Evolutionary conservation across 1,139 yeast genomes (phyloP).

Genomic region (Meyerozyma athensensis): DNA sequence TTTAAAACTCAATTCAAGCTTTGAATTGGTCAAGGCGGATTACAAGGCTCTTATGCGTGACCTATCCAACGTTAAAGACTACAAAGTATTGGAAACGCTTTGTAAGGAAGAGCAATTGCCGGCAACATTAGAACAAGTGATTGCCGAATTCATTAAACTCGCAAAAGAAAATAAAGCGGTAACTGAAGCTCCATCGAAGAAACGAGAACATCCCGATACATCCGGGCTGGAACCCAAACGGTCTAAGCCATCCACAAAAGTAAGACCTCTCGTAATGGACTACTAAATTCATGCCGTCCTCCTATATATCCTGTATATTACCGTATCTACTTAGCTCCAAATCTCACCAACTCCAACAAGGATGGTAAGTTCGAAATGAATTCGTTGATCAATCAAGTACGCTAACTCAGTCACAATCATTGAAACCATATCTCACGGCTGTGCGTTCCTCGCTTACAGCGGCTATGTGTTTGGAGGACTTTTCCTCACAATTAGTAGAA

Average conservation of each 20-base stretch:
- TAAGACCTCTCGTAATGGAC: slow-evolving; percentile 8
- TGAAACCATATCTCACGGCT: slow-evolving; percentile 90
- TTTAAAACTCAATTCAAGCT: neutral
- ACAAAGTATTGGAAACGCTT: slow-evolving; percentile 7
- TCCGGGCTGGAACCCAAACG: slow-evolving; percentile 4
- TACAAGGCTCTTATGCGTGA: slow-evolving; percentile 12
- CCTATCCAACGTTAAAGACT: slow-evolving; percentile 10
- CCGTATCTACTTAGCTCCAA: slow-evolving; percentile 4
- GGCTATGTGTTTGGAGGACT: slow-evolving; percentile 90
- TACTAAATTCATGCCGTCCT: slow-evolving; percentile 6
- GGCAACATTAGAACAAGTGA: slow-evolving; percentile 4
- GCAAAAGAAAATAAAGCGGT: slow-evolving; percentile 7
- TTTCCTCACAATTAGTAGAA: slow-evolving; percentile 92
- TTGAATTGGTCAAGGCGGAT: slow-evolving; percentile 7
- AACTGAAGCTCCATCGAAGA: slow-evolving; percentile 9
- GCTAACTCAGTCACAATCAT: slow-evolving; percentile 58
- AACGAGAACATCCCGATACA: slow-evolving; percentile 5
- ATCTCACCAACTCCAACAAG: slow-evolving; percentile 5
- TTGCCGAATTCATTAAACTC: slow-evolving; percentile 6
- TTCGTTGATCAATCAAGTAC: neutral
- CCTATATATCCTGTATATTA: slow-evolving; percentile 1
- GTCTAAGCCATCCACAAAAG: slow-evolving; percentile 5
- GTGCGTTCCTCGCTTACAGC: slow-evolving; percentile 93
- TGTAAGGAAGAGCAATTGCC: slow-evolving; percentile 6
- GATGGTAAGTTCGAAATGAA: slow-evolving; percentile 7